A percentile compares a stretch with the other conserved stretches of the same genome.
Evolutionary conservation across 352 stramenopile genomes (phyloP).

Genomic region (Phytopythium oedochilum): DNA sequence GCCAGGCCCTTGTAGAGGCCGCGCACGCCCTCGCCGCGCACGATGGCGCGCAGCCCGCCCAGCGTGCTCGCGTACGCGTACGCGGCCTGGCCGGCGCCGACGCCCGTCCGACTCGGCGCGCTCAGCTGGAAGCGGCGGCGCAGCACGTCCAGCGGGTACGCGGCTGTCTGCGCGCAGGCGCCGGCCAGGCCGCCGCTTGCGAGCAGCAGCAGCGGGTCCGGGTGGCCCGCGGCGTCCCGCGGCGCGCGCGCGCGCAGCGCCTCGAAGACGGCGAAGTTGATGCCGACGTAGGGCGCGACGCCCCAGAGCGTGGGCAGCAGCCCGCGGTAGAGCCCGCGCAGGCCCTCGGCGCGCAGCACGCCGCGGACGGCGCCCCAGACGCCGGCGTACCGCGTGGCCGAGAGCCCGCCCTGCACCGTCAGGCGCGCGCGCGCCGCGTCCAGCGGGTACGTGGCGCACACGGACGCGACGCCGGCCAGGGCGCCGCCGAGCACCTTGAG

Average conservation of each 20-base stretch:
- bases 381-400: slow-evolving; percentile 53
- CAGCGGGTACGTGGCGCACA: slow-evolving; percentile 65
- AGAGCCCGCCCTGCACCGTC: slow-evolving; percentile 61
- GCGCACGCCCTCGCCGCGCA: slow-evolving; percentile 42
- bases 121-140: slow-evolving; percentile 71
- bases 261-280: slow-evolving; percentile 81
- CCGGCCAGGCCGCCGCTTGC: slow-evolving; percentile 56
- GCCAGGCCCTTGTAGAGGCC: slow-evolving; percentile 65
- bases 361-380: slow-evolving; percentile 52
- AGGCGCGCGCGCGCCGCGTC: slow-evolving; percentile 71
- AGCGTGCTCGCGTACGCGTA: slow-evolving; percentile 47
- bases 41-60: slow-evolving; percentile 38
- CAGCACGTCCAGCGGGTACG: slow-evolving; percentile 77
- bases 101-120: slow-evolving; percentile 13
- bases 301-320: slow-evolving; percentile 58
- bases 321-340: slow-evolving; percentile 55
- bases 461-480: slow-evolving; percentile 60
- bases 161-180: slow-evolving; percentile 62
- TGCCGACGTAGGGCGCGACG: slow-evolving; percentile 67
- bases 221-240: slow-evolving; percentile 35
- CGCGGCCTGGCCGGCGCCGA: background rate
- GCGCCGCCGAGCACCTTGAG: slow-evolving; percentile 56
- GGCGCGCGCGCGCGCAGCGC: slow-evolving; percentile 43
- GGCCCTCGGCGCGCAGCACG: slow-evolving; percentile 46
- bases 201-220: slow-evolving; percentile 50